These are phyloP conservation scores for Chlorella sorokiniana DNA, from an alignment of 139 green algal genomes.

Conservation along the genomic window DNA sequence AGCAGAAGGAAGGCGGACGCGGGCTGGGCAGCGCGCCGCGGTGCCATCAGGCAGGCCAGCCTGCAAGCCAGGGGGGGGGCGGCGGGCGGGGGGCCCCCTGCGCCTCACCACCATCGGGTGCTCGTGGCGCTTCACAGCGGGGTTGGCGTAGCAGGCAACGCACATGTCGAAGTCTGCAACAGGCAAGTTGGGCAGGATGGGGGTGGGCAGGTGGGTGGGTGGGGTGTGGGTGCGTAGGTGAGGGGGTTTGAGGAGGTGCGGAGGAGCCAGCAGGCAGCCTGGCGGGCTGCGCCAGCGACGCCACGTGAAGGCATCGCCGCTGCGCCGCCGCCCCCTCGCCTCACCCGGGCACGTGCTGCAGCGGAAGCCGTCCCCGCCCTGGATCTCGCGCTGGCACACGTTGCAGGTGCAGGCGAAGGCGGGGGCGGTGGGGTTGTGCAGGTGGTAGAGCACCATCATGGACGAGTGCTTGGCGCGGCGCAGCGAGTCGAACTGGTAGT, in stretches of 20 bases:
- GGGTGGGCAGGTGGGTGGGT: no score
- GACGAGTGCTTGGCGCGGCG: slow-evolving; percentile 96
- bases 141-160: slow-evolving; percentile 66
- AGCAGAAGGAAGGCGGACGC: not conserved
- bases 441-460: slow-evolving; percentile 99
- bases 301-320: no score
- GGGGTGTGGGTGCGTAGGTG: no score
- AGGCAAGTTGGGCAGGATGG: not conserved
- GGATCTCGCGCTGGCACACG: slow-evolving; percentile 87
- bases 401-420: slow-evolving; percentile 92
- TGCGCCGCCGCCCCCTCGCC: no score
- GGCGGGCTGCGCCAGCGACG: no score
- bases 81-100: not conserved
- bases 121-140: slow-evolving; percentile 60
- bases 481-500: slow-evolving; percentile 99
- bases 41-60: not conserved
- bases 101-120: slow-evolving; percentile 64
- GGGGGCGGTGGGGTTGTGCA: slow-evolving; percentile 95
- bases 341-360: slow-evolving; percentile 81
- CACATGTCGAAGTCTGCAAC: slow-evolving; percentile 94
- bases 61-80: not conserved
- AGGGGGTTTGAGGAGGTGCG: no score
- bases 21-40: not conserved
- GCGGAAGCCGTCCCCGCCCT: slow-evolving; percentile 84
- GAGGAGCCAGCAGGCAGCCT: no score